Conservation (phyloP, 768 basidiomycete species). For the Pisolithus tinctorius region DNA sequence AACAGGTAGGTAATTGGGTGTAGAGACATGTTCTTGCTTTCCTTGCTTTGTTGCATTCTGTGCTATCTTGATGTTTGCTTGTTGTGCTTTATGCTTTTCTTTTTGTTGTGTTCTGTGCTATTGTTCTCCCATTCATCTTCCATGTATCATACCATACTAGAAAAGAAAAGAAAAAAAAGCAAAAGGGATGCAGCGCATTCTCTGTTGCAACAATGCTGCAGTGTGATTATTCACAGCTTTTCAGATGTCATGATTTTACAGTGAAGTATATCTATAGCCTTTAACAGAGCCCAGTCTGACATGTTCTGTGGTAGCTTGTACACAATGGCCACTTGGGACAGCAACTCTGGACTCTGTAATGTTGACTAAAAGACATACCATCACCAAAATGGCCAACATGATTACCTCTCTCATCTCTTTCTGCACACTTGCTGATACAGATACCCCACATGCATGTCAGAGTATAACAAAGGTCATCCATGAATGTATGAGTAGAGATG, state of each 20-base stretch:
- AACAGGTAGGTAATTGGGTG: not conserved
- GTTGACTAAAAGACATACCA: not conserved
- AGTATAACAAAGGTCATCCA: constrained; percentile 51
- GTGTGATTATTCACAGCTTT: too few relatives aligned
- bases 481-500: constrained; percentile 70
- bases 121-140: too few relatives aligned
- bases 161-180: not conserved
- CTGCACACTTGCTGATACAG: constrained; percentile 25
- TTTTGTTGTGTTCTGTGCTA: too few relatives aligned
- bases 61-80: not conserved
- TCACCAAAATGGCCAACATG: not conserved
- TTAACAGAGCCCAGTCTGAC: not conserved
- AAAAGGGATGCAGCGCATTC: not conserved
- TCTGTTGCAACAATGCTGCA: not conserved
- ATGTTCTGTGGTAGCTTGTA: not conserved
- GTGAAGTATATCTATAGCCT: not conserved
- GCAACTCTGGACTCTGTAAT: not conserved
- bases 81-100: not conserved
- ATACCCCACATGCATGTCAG: constrained; percentile 63
- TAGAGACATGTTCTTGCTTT: not conserved
- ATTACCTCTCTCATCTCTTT: not conserved
- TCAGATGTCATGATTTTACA: too few relatives aligned
- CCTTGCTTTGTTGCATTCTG: not conserved
- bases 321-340: not conserved
- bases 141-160: too few relatives aligned